Evolutionary conservation across 2,329 filamentous ascomycete species (phyloP).

Genomic region (Microdochium paspali): DNA sequence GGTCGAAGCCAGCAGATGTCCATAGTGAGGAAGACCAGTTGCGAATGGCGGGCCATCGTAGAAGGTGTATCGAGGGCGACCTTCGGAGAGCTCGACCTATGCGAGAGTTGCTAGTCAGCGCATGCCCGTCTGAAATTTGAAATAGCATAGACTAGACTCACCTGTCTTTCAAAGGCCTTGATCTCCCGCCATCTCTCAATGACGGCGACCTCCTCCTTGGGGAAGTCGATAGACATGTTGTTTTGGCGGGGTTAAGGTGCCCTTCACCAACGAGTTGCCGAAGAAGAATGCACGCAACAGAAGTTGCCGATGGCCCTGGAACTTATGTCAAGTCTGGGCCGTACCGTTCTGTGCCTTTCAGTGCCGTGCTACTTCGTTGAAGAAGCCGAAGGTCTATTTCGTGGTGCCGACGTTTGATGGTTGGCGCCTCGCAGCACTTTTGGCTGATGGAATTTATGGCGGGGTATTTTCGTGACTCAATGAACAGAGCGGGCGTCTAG

Average conservation of each 20-base stretch:
- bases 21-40: slow-evolving; percentile 59
- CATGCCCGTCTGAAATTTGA: background rate
- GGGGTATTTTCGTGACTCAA: slow-evolving; percentile 8
- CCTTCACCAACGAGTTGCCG: slow-evolving; percentile 2
- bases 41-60: slow-evolving; percentile 82
- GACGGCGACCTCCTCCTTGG: slow-evolving; percentile 79
- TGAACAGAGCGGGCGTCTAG: slow-evolving; percentile 4
- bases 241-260: background rate
- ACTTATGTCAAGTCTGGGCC: background rate
- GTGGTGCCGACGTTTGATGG: background rate
- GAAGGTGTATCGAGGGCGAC: slow-evolving; percentile 81
- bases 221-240: slow-evolving; percentile 82
- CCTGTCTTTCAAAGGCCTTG: slow-evolving; percentile 80
- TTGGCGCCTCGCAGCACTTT: background rate
- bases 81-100: slow-evolving; percentile 68
- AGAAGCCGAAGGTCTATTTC: background rate
- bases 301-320: background rate
- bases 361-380: too few species aligned
- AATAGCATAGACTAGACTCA: slow-evolving; percentile 26
- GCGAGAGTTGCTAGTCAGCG: slow-evolving; percentile 6
- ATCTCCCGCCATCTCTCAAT: slow-evolving; percentile 86
- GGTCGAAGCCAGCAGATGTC: slow-evolving; percentile 78
- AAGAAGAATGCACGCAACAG: background rate
- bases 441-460: slow-evolving; percentile 5
- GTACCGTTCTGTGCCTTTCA: background rate